These are phyloP conservation scores for Alternaria brassicicola DNA, from an alignment of 2,329 filamentous ascomycete species.

Conservation along the genomic window DNA sequence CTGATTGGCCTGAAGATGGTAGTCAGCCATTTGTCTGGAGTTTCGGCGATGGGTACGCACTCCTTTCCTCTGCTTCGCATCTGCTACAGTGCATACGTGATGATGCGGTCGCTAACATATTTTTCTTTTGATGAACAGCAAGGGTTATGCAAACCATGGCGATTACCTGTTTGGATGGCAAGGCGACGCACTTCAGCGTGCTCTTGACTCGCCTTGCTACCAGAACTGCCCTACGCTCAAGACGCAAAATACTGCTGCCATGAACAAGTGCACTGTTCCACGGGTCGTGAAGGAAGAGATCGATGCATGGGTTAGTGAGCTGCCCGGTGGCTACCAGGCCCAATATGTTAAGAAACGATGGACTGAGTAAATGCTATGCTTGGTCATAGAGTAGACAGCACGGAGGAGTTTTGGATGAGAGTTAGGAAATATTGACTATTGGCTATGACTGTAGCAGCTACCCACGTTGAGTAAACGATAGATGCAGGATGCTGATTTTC, in stretches of 20 bases:
- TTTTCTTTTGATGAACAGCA: slow-evolving; percentile 22
- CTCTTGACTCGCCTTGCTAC: slow-evolving; percentile 46
- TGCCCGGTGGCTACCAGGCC: slow-evolving; percentile 25
- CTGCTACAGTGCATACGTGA: too few species aligned
- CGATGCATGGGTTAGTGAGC: slow-evolving; percentile 44
- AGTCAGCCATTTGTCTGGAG: slow-evolving; percentile 43
- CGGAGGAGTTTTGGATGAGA: not conserved
- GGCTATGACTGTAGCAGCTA: not conserved
- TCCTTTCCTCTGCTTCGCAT: not conserved
- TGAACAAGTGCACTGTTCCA: slow-evolving; percentile 56
- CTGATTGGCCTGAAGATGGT: slow-evolving; percentile 31
- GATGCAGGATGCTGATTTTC: not conserved
- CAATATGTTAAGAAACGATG: slow-evolving; percentile 25
- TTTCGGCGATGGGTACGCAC: slow-evolving; percentile 45
- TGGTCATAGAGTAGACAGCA: not conserved
- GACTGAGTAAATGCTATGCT: not conserved
- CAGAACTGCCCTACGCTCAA: slow-evolving; percentile 51
- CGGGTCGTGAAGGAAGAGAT: slow-evolving; percentile 57
- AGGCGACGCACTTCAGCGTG: slow-evolving; percentile 55
- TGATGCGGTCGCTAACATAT: not conserved
- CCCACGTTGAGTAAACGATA: not conserved
- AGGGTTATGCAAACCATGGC: slow-evolving; percentile 58
- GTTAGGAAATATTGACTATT: not conserved
- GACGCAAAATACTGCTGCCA: slow-evolving; percentile 53
- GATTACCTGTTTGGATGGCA: slow-evolving; percentile 62